phyloP scores from a whole-genome alignment of 345 rosid species.

The Nasturtium officinale region DNA sequence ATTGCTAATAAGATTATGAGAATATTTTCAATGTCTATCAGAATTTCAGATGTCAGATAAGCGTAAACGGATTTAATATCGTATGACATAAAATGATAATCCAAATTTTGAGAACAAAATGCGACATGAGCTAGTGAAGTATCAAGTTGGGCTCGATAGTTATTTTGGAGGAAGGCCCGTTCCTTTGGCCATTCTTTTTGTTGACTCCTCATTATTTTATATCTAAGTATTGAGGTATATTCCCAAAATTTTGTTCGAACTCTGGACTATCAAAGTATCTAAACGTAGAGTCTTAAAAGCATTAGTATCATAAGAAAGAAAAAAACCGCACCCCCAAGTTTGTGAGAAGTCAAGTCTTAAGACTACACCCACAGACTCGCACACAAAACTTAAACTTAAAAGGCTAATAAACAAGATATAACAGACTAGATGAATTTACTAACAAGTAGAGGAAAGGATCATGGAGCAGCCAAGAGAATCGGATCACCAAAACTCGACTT shows the following conservation, averaged over 20 bases:
- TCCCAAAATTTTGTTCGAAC: too few relatives aligned
- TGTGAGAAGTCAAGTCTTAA: conserved; percentile 23
- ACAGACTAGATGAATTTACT: background rate
- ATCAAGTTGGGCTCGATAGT: background rate
- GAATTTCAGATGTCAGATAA: background rate
- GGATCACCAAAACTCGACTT: conserved; percentile 55
- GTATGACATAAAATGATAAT: background rate
- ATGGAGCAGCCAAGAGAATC: conserved; percentile 60
- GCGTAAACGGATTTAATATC: background rate
- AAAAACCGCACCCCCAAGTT: background rate
- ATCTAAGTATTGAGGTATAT: too few relatives aligned
- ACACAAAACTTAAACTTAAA: conserved; percentile 6
- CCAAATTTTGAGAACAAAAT: background rate
- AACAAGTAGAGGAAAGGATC: conserved; percentile 1
- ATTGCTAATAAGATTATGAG: too few relatives aligned
- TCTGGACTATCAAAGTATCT: background rate
- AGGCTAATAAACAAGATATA: conserved; percentile 6
- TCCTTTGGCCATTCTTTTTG: background rate
- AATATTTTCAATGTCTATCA: too few relatives aligned
- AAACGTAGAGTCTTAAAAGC: background rate
- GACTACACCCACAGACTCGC: conserved; percentile 13
- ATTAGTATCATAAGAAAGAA: background rate
- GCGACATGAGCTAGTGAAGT: background rate
- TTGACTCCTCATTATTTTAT: too few relatives aligned
- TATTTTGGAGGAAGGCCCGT: background rate